Evolutionary conservation across 257 asterid genomes (phyloP).

Genomic region (Oldenlandia corymbosa): DNA sequence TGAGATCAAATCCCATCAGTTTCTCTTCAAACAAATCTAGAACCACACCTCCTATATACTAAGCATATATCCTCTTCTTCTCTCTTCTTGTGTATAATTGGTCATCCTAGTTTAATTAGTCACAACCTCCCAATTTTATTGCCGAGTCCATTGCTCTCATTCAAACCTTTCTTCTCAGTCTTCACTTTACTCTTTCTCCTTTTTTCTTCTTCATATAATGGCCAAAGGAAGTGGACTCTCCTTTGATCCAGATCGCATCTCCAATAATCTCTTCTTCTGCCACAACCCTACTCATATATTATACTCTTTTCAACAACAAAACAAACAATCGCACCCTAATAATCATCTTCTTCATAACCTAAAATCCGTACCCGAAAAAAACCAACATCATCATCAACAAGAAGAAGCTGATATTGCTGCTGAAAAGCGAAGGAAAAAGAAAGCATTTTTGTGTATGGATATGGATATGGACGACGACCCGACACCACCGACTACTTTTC

Average conservation of each 20-base stretch:
- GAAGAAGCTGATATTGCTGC: too few relatives aligned
- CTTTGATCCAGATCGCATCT: constrained; percentile 73
- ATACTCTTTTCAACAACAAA: too few relatives aligned
- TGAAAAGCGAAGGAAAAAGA: too few relatives aligned
- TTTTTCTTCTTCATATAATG: constrained; percentile 39
- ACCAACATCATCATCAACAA: constrained; percentile 6
- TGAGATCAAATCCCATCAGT: constrained; percentile 42
- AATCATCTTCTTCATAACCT: constrained; percentile 15
- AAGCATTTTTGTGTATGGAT: constrained; percentile 26
- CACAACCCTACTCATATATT: too few relatives aligned
- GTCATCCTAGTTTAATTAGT: constrained; percentile 47
- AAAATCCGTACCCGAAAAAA: constrained; percentile 4
- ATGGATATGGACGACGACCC: too few relatives aligned
- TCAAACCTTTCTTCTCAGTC: constrained; percentile 30
- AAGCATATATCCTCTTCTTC: neutral
- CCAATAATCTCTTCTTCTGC: constrained; percentile 14
- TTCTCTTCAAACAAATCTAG: constrained; percentile 37
- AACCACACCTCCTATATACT: neutral
- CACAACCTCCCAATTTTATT: constrained; percentile 47
- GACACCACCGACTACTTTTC: constrained; percentile 54
- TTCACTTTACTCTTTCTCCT: constrained; percentile 24
- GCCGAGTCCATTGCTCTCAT: constrained; percentile 65
- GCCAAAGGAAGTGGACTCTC: constrained; percentile 88
- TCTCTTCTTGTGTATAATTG: constrained; percentile 17
- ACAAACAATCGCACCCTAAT: constrained; percentile 3